These are phyloP conservation scores for Trichothecium sympodiale DNA, from an alignment of 2,329 filamentous ascomycete species.

Conservation along the genomic window DNA sequence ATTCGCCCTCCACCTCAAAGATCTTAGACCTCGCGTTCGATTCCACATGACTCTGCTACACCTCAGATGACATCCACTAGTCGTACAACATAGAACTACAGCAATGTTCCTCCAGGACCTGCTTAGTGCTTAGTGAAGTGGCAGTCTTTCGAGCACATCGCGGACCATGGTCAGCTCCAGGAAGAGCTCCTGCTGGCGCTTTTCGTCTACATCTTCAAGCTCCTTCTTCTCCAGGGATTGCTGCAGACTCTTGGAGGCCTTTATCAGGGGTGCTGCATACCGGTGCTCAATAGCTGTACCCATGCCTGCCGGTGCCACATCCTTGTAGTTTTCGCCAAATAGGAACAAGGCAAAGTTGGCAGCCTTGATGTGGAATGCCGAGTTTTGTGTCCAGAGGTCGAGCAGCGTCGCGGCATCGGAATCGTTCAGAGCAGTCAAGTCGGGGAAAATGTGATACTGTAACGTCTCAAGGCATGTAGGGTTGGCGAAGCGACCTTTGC, in stretches of 20 bases:
- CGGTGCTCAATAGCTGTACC: slow-evolving; percentile 45
- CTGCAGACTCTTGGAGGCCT: slow-evolving; percentile 26
- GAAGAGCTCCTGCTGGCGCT: slow-evolving; percentile 14
- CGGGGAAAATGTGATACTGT: slow-evolving; percentile 52
- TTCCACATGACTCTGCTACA: no score
- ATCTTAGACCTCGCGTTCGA: no score
- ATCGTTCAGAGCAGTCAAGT: slow-evolving; percentile 35
- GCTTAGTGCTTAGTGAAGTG: slow-evolving; percentile 20
- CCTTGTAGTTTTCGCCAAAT: slow-evolving; percentile 31
- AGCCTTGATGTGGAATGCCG: slow-evolving; percentile 45
- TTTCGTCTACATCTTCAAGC: slow-evolving; percentile 15
- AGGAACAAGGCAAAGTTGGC: slow-evolving; percentile 51
- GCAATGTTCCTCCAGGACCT: no score
- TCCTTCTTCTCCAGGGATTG: slow-evolving; percentile 20
- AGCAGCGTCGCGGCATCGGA: slow-evolving; percentile 29
- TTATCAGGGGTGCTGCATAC: slow-evolving; percentile 42
- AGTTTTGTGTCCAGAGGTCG: slow-evolving; percentile 41
- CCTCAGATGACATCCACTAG: no score
- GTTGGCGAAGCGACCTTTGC: slow-evolving; percentile 33
- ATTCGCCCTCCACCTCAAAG: no score
- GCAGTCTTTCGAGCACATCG: slow-evolving; percentile 29
- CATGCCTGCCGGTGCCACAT: slow-evolving; percentile 45
- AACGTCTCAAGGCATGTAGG: slow-evolving; percentile 45
- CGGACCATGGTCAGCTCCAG: slow-evolving; percentile 30
- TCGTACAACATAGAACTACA: no score